phyloP scores from a whole-genome alignment of 1,284 basidiomycete species.

The Microbotryomycetes sp. region DNA sequence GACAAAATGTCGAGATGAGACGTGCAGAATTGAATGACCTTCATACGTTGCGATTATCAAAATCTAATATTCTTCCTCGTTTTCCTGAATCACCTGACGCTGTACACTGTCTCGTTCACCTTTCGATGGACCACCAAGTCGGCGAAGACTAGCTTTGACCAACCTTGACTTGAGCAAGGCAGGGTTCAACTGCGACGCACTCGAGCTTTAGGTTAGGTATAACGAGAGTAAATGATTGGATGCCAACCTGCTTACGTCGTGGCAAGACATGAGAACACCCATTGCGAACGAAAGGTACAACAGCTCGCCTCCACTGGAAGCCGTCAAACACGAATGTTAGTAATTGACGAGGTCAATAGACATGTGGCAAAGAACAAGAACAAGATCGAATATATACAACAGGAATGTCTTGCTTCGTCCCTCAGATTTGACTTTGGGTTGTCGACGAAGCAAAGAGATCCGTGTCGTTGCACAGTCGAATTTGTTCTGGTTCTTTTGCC shows the following conservation, averaged over 20 bases:
- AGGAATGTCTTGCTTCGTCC: neutral
- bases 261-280: neutral
- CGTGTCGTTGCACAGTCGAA: too few species aligned
- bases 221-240: neutral
- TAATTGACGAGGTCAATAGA: too few species aligned
- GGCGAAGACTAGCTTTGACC: neutral
- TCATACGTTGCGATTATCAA: too few species aligned
- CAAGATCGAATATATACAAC: neutral
- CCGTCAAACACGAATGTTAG: too few species aligned
- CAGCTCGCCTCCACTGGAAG: conserved; percentile 6
- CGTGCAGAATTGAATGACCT: too few species aligned
- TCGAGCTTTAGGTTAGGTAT: neutral
- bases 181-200: neutral
- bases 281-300: conserved; percentile 1
- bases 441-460: too few species aligned
- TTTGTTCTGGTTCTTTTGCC: too few species aligned
- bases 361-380: neutral
- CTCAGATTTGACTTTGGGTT: neutral
- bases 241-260: neutral
- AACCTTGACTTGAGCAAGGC: neutral
- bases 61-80: neutral
- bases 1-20: too few species aligned
- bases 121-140: neutral
- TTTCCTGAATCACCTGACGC: neutral
- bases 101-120: neutral